A percentile compares a stretch with the other conserved stretches of the same genome.
These are phyloP conservation scores for Lachnellula arida DNA, from an alignment of 2,329 filamentous ascomycete species.

Conservation along the genomic window DNA sequence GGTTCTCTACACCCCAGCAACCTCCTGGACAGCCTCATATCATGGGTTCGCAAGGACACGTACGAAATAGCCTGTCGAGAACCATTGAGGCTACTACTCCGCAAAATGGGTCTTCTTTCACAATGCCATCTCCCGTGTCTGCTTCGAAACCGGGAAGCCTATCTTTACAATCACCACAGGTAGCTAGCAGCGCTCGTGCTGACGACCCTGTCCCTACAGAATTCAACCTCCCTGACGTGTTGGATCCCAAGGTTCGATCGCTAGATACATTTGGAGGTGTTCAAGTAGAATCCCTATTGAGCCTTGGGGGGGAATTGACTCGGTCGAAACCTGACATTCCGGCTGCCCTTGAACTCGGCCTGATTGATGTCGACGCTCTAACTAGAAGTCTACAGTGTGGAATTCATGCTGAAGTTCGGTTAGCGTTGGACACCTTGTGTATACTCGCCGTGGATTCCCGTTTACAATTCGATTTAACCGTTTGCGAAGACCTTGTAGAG, in stretches of 20 bases:
- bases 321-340: slow-evolving; percentile 72
- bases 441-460: slow-evolving; percentile 57
- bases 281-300: slow-evolving; percentile 58
- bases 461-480: slow-evolving; percentile 60
- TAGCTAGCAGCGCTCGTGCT: slow-evolving; percentile 6
- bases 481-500: slow-evolving; percentile 85
- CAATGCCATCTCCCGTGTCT: slow-evolving; percentile 43
- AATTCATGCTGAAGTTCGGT: slow-evolving; percentile 80
- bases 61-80: slow-evolving; percentile 48
- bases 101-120: slow-evolving; percentile 37
- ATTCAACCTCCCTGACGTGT: slow-evolving; percentile 34
- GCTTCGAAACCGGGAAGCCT: slow-evolving; percentile 22
- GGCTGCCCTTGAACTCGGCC: slow-evolving; percentile 69
- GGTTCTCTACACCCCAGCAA: slow-evolving; percentile 43
- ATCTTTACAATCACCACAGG: slow-evolving; percentile 25
- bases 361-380: slow-evolving; percentile 85
- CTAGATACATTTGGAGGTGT: slow-evolving; percentile 66
- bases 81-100: slow-evolving; percentile 40
- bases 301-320: slow-evolving; percentile 55
- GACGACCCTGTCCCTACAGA: slow-evolving; percentile 14
- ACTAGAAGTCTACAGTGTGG: slow-evolving; percentile 88
- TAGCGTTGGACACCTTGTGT: slow-evolving; percentile 80
- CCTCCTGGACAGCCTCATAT: slow-evolving; percentile 37
- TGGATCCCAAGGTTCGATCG: slow-evolving; percentile 51
- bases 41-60: slow-evolving; percentile 46